phyloP scores from a whole-genome alignment of 805 yeast species.

The Blastobotrys attinorum region DNA sequence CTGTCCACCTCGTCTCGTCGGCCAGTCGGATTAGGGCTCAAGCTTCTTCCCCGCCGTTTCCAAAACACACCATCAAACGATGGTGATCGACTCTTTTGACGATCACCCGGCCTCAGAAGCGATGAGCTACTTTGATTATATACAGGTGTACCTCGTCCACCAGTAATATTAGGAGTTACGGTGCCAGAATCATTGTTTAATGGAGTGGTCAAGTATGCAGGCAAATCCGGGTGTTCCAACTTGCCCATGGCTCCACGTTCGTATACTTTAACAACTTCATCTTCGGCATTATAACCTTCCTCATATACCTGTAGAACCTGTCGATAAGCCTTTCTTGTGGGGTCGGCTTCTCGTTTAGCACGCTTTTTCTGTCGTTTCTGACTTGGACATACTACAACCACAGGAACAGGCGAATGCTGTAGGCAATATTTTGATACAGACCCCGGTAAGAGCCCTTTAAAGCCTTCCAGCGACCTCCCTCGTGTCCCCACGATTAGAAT shows the following conservation, averaged over 20 bases:
- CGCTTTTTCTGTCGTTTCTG: slow-evolving; percentile 28
- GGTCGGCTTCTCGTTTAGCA: slow-evolving; percentile 29
- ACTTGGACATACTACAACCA: slow-evolving; percentile 37
- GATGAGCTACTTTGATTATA: too few relatives aligned
- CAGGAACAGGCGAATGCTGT: slow-evolving; percentile 41
- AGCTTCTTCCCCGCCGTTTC: too few relatives aligned
- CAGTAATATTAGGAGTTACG: too few relatives aligned
- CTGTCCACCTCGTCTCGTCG: too few relatives aligned
- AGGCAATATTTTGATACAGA: slow-evolving; percentile 42
- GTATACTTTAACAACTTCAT: neutral
- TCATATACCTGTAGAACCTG: neutral
- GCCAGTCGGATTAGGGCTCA: too few relatives aligned
- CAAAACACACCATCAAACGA: neutral
- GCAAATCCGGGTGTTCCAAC: neutral
- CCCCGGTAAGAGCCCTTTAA: slow-evolving; percentile 37
- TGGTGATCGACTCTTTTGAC: neutral
- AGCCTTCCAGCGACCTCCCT: slow-evolving; percentile 33
- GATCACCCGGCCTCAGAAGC: too few relatives aligned
- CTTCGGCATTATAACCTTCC: too few relatives aligned
- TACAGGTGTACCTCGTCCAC: too few relatives aligned
- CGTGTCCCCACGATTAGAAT: slow-evolving; percentile 40
- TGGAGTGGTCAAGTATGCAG: neutral
- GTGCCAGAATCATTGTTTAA: neutral
- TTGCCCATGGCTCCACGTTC: neutral
- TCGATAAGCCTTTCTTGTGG: slow-evolving; percentile 7